Percentiles rank a stretch among this genome's conserved stretches.
Evolutionary conservation across 768 basidiomycete genomes (phyloP).

Genomic region (Tulasnella sp.): DNA sequence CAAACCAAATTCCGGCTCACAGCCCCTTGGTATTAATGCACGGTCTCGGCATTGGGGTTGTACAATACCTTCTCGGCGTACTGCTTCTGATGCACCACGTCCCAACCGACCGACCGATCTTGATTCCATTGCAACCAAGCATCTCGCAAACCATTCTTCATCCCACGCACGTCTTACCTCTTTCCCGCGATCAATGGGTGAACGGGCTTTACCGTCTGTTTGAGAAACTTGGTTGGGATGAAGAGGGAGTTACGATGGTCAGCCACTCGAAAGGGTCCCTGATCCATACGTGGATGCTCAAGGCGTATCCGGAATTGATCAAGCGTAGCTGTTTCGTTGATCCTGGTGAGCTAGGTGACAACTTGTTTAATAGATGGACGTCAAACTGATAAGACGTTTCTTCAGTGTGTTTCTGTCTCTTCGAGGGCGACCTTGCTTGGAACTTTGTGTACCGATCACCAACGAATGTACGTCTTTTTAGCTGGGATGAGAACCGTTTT

Average conservation of each 20-base stretch:
- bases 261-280: conserved; percentile 93
- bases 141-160: conserved; percentile 83
- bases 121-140: conserved; percentile 76
- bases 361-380: not conserved
- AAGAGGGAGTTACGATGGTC: conserved; percentile 30
- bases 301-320: conserved; percentile 60
- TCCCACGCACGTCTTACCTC: conserved; percentile 60
- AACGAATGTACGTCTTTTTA: conserved; percentile 43
- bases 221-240: conserved; percentile 45
- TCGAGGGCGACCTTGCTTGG: conserved; percentile 93
- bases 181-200: conserved; percentile 53
- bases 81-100: conserved; percentile 43
- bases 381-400: no score
- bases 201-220: conserved; percentile 50
- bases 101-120: conserved; percentile 60
- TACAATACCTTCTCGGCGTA: conserved; percentile 61
- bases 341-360: conserved; percentile 37
- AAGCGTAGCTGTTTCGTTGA: conserved; percentile 82
- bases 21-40: conserved; percentile 77
- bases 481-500: no score
- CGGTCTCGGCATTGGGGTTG: conserved; percentile 76
- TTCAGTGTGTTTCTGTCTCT: conserved; percentile 73
- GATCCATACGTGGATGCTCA: conserved; percentile 83
- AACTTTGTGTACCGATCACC: conserved; percentile 77
- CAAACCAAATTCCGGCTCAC: conserved; percentile 50